Evolutionary conservation across 2,329 filamentous ascomycete genomes (phyloP).

Genomic region (Coniochaeta hoffmannii): DNA sequence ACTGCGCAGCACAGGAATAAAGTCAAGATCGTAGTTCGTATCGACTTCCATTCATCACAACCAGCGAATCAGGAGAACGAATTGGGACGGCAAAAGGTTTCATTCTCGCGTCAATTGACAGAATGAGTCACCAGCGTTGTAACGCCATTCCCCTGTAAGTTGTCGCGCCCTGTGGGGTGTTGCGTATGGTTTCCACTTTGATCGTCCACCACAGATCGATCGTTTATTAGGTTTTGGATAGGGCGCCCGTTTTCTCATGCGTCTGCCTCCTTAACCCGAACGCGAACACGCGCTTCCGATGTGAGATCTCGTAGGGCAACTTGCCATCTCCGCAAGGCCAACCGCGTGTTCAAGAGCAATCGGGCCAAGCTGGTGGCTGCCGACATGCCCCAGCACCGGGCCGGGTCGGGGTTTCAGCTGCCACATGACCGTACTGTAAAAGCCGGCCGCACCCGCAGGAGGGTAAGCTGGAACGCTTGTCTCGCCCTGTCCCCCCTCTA

Average conservation of each 20-base stretch:
- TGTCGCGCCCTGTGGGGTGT: neutral
- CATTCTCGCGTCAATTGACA: neutral
- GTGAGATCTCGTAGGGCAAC: too few species aligned
- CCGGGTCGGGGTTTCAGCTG: neutral
- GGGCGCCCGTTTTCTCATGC: too few species aligned
- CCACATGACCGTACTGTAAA: neutral
- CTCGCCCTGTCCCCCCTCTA: neutral
- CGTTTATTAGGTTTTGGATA: neutral
- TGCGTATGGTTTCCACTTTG: neutral
- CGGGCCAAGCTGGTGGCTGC: too few species aligned
- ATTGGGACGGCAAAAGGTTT: neutral
- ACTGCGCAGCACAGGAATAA: neutral
- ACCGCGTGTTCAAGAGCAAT: too few species aligned
- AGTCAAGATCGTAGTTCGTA: neutral
- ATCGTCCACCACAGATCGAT: neutral
- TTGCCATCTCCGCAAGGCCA: neutral
- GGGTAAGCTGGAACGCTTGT: neutral
- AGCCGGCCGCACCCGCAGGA: neutral
- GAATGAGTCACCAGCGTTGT: neutral
- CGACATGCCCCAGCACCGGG: neutral
- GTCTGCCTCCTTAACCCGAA: too few species aligned
- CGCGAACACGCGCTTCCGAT: too few species aligned
- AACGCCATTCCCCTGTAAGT: neutral
- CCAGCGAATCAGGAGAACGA: neutral
- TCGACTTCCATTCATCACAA: neutral